Conservation (phyloP, 108 stramenopile species). For the Schizochytrium sp. region DNA sequence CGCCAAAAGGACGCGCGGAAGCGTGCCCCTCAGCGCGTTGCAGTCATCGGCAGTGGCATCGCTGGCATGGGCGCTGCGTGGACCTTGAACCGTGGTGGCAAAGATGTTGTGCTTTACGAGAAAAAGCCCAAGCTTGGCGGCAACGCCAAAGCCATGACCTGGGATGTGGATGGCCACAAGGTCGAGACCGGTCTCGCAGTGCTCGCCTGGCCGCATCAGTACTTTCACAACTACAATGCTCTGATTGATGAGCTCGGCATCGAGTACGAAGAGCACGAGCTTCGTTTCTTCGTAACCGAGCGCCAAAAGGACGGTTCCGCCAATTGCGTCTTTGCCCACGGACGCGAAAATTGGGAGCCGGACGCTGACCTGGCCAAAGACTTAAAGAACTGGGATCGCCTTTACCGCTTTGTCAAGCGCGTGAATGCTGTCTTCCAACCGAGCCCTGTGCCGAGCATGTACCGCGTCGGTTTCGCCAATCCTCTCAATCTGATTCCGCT, state of each 20-base stretch:
- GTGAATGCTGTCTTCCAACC: background rate
- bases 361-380: background rate
- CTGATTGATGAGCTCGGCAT: background rate
- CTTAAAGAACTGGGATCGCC: background rate
- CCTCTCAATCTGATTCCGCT: background rate
- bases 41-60: constrained; percentile 56
- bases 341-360: background rate
- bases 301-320: background rate
- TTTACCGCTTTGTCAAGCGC: background rate
- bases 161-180: constrained; percentile 1
- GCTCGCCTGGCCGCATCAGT: background rate
- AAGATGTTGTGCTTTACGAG: constrained; percentile 45
- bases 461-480: background rate
- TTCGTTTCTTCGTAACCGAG: background rate
- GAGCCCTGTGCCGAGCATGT: background rate
- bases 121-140: constrained; percentile 43
- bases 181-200: constrained; percentile 8
- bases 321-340: background rate
- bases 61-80: constrained; percentile 55
- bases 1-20: background rate
- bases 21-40: constrained; percentile 30
- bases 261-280: background rate
- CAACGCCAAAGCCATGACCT: constrained; percentile 37
- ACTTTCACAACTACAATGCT: constrained; percentile 13
- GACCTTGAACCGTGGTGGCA: constrained; percentile 43